phyloP scores from a whole-genome alignment of 305 asterid species.

The Rubia peregrina region DNA sequence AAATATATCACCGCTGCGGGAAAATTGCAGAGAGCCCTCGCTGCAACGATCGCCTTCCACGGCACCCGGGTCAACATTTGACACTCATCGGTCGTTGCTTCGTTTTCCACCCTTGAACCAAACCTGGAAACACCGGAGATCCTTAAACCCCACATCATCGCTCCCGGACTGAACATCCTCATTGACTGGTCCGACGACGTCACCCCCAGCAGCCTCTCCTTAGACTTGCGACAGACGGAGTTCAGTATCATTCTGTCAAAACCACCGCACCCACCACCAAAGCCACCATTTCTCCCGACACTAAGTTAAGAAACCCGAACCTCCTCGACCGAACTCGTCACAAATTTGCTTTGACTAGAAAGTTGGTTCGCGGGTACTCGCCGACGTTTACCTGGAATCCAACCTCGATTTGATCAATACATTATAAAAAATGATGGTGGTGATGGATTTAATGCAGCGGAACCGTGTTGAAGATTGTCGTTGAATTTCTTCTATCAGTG shows the following conservation, averaged over 20 bases:
- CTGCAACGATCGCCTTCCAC: conserved; percentile 53
- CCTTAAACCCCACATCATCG: conserved; percentile 74
- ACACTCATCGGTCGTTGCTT: conserved; percentile 78
- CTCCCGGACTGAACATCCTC: conserved; percentile 82
- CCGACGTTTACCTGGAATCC: too few species aligned
- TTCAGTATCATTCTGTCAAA: conserved; percentile 54
- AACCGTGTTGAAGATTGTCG: too few species aligned
- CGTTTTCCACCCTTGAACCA: conserved; percentile 85
- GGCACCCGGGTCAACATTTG: conserved; percentile 63
- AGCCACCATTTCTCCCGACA: too few species aligned
- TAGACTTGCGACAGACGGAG: conserved; percentile 59
- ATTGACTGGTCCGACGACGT: conserved; percentile 83
- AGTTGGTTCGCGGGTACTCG: too few species aligned
- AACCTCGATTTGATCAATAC: too few species aligned
- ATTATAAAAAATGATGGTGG: too few species aligned
- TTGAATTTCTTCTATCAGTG: too few species aligned
- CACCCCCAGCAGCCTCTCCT: conserved; percentile 62
- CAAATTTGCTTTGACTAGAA: too few species aligned
- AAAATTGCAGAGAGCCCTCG: conserved; percentile 32
- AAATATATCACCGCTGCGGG: conserved; percentile 38
- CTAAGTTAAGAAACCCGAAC: too few species aligned
- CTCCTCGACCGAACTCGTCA: too few species aligned
- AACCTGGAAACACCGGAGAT: conserved; percentile 77
- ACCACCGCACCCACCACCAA: too few species aligned
- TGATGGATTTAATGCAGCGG: too few species aligned